Base-by-base conservation (phyloP, 2,329 filamentous ascomycete species). In the Trichoderma gracile region DNA sequence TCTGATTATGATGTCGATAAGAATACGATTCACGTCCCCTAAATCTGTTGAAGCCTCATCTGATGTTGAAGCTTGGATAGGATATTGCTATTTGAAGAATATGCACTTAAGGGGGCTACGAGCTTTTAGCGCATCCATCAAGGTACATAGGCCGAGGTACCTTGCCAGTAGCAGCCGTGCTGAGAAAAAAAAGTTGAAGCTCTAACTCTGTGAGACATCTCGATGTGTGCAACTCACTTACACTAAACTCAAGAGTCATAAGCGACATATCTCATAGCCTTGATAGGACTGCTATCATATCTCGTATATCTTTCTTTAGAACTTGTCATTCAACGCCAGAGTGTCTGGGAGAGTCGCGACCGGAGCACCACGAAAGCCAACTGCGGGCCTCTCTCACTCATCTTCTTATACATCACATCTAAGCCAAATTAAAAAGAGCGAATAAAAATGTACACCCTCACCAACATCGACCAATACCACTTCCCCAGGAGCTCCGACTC, bases 381-480 rank as follows among this genome's bases (percentile, higher is more conserved):
- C 33, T 38, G 10, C 33, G 2, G 14, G 19, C 14, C 49, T 19
- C 27, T n/a, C 15, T 46, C 25, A 50, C 6, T 19, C 58, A 46
- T 45, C 58, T 61, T 52, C 53, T 53, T 45, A 46, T 23, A 14
- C 54, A 46, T 8, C 19, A n/a, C 5, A 23, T 12, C 2, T n/a
- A n/a, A n/a, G n/a, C n/a, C n/a, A n/a, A n/a, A n/a, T n/a, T n/a
- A n/a, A n/a, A n/a, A n/a, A n/a, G n/a, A n/a, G n/a, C n/a, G 10
- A 38, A n/a, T 7, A n/a, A 43, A n/a, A 49, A 75, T 78, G 75
- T 78, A 77, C 69, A 71, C 69, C 17, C 77, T 78, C 68, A 62
- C 59, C 65, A 73, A 71, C 65, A 62, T 72, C 62, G 76, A 77
- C 58, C 65, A 67, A 38, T 70, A 75, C 67, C 68, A 65, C 68